Conservation (phyloP, 2,329 filamentous ascomycete species). For the Diplodia mutila region DNA sequence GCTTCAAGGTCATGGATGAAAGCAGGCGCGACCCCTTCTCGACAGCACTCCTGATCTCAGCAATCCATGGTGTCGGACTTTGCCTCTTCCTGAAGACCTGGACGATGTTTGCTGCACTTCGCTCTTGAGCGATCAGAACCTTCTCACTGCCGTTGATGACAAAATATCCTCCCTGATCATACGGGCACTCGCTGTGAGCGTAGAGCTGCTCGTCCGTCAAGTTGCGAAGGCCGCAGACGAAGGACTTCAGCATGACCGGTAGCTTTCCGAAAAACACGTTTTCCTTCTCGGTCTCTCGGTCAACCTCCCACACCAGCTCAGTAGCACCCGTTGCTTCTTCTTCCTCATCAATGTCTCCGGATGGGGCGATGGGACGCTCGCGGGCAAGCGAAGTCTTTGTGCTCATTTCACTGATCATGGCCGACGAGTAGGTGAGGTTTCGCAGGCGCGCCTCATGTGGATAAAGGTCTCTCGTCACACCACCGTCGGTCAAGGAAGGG, state of each 20-base stretch:
- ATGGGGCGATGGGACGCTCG: slow-evolving; percentile 66
- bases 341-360: slow-evolving; percentile 70
- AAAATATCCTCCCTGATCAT: slow-evolving; percentile 98
- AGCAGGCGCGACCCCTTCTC: slow-evolving; percentile 96
- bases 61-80: slow-evolving; percentile 90
- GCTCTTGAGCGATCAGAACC: slow-evolving; percentile 95
- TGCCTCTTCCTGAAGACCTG: slow-evolving; percentile 99
- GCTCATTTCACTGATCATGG: slow-evolving; percentile 85
- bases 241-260: slow-evolving; percentile 97
- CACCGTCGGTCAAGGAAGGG: slow-evolving; percentile 89
- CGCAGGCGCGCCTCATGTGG: slow-evolving; percentile 95
- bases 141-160: slow-evolving; percentile 99
- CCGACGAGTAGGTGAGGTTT: slow-evolving; percentile 93
- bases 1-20: slow-evolving; percentile 87
- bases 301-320: slow-evolving; percentile 53
- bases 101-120: slow-evolving; percentile 96
- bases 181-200: slow-evolving; percentile 92
- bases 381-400: slow-evolving; percentile 84
- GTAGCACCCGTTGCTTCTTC: slow-evolving; percentile 43
- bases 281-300: slow-evolving; percentile 53
- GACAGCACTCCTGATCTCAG: slow-evolving; percentile 93
- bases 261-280: slow-evolving; percentile 92
- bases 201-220: slow-evolving; percentile 86
- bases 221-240: slow-evolving; percentile 86
- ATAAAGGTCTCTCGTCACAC: slow-evolving; percentile 79